Conservation (phyloP, 768 basidiomycete genomes). For the Zangia roseola region DNA sequence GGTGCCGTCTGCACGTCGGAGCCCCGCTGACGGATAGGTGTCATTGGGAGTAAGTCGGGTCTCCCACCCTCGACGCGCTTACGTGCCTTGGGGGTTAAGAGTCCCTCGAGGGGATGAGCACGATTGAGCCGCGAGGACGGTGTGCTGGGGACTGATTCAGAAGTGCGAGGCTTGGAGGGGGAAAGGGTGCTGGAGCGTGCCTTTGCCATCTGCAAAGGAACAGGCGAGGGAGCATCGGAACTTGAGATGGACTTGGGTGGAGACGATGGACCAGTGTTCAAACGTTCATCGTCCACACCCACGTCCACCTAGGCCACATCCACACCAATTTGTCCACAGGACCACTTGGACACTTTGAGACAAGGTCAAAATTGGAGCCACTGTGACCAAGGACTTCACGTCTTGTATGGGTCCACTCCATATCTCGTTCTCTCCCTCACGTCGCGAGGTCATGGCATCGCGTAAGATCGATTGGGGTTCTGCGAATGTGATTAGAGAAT, state of each 20-base stretch:
- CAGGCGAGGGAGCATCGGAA: constrained; percentile 13
- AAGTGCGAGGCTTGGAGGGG: constrained; percentile 56
- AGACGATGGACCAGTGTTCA: constrained; percentile 33
- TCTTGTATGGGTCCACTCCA: too few species aligned
- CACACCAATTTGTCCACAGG: too few species aligned
- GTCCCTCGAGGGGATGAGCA: constrained; percentile 32
- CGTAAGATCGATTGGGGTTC: too few species aligned
- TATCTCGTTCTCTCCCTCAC: too few species aligned
- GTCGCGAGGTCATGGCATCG: too few species aligned
- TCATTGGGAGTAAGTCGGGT: constrained; percentile 48
- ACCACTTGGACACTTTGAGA: too few species aligned
- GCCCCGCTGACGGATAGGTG: constrained; percentile 67
- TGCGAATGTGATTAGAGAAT: too few species aligned
- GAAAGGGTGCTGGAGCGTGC: constrained; percentile 34
- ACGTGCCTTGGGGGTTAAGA: constrained; percentile 38
- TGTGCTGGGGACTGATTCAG: too few species aligned
- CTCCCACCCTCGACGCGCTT: constrained; percentile 45
- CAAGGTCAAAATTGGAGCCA: too few species aligned
- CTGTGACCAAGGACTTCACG: too few species aligned
- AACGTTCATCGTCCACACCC: too few species aligned
- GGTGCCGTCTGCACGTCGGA: constrained; percentile 53
- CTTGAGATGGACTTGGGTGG: constrained; percentile 35
- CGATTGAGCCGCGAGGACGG: constrained; percentile 41
- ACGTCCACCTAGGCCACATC: too few species aligned
- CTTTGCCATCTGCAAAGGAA: constrained; percentile 50